A percentile compares a stretch with the other conserved stretches of the same genome.
Conservation (phyloP, 805 yeast genomes). For the Starmerella etchellsii region DNA sequence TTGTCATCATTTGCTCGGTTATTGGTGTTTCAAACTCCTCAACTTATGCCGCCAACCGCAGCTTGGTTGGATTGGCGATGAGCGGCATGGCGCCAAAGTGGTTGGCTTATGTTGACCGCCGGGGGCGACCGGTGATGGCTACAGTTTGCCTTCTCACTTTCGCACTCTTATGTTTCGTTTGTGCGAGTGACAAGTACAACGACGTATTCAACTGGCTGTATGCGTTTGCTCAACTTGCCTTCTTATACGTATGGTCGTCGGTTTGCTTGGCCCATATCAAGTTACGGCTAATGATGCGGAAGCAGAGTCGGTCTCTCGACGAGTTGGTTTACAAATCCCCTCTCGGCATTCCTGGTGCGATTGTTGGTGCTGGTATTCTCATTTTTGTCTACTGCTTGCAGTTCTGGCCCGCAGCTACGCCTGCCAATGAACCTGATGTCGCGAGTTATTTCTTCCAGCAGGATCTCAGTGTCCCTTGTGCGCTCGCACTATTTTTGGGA, state of each 20-base stretch:
- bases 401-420: constrained; percentile 71
- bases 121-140: constrained; percentile 68
- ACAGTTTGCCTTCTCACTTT: constrained; percentile 35
- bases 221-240: constrained; percentile 17
- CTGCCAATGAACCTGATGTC: constrained; percentile 33
- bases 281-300: constrained; percentile 45
- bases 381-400: constrained; percentile 54
- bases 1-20: constrained; percentile 59
- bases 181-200: constrained; percentile 36
- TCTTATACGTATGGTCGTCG: constrained; percentile 17
- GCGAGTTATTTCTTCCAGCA: constrained; percentile 39
- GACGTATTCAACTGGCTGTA: constrained; percentile 20
- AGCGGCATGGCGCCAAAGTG: constrained; percentile 47
- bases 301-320: constrained; percentile 52
- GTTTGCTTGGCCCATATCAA: constrained; percentile 15
- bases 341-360: constrained; percentile 56
- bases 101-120: constrained; percentile 55
- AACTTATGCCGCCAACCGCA: constrained; percentile 53
- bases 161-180: constrained; percentile 45
- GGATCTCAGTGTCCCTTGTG: constrained; percentile 37
- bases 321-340: constrained; percentile 58
- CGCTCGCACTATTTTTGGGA: constrained; percentile 35
- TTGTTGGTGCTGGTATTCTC: constrained; percentile 46
- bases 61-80: constrained; percentile 49
- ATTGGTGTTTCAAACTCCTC: constrained; percentile 66